Conservation (phyloP, 2,329 filamentous ascomycete species). For the Exophiala spinifera region DNA sequence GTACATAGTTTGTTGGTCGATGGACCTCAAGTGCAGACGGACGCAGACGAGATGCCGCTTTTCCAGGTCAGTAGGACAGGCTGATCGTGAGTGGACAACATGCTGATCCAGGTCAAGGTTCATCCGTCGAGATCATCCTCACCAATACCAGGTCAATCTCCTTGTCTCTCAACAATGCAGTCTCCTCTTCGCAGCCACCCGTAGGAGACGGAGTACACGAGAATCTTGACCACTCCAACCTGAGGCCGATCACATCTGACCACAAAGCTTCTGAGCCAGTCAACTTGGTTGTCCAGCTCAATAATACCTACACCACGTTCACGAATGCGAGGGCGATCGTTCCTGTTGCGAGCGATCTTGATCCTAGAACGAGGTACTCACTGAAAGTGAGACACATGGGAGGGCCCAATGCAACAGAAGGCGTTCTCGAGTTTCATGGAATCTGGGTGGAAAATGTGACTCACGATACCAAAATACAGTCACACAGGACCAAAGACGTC, state of each 20-base stretch:
- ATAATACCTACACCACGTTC: constrained; percentile 3
- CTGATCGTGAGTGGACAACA: not conserved
- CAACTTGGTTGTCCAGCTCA: constrained; percentile 13
- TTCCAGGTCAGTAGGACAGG: constrained; percentile 13
- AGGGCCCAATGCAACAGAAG: constrained; percentile 18
- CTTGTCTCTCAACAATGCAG: constrained; percentile 12
- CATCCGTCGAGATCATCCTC: constrained; percentile 18
- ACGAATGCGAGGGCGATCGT: constrained; percentile 14
- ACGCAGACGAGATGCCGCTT: constrained; percentile 9
- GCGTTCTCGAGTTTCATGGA: constrained; percentile 30
- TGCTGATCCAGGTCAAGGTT: constrained; percentile 14
- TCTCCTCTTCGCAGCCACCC: not conserved
- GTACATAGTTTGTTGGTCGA: constrained; percentile 17
- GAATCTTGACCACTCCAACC: constrained; percentile 1
- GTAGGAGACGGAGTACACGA: not conserved
- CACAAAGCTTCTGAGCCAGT: not conserved
- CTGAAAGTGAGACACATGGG: constrained; percentile 26
- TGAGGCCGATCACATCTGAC: not conserved
- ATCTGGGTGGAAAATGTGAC: constrained; percentile 30
- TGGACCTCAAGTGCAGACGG: constrained; percentile 17
- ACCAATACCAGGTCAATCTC: constrained; percentile 17
- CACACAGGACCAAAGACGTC: too few relatives aligned
- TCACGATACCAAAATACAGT: not conserved
- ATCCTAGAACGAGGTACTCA: constrained; percentile 24
- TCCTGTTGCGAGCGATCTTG: constrained; percentile 24